These are phyloP conservation scores for Exsudoporus floridanus DNA, from an alignment of 1,284 basidiomycete genomes.

Conservation along the genomic window DNA sequence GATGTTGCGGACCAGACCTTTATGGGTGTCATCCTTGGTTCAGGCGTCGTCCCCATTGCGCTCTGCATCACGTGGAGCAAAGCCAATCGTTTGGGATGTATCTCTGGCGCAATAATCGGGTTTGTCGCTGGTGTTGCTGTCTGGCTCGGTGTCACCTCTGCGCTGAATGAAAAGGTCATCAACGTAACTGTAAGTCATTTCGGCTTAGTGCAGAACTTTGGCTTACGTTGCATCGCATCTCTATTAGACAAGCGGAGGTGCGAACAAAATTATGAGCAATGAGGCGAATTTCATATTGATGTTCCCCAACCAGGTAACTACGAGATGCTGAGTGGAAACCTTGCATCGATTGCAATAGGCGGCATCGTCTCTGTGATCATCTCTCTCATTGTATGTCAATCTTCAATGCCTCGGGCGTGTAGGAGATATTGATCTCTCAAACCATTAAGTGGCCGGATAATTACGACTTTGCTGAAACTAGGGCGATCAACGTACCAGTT, in stretches of 20 bases:
- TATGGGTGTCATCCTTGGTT: slow-evolving; percentile 83
- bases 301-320: slow-evolving; percentile 55
- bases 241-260: slow-evolving; percentile 51
- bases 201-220: not conserved
- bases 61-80: slow-evolving; percentile 78
- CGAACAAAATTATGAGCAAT: slow-evolving; percentile 3
- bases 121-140: slow-evolving; percentile 71
- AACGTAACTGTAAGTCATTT: slow-evolving; percentile 57
- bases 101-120: slow-evolving; percentile 70
- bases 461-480: slow-evolving; percentile 78
- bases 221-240: not conserved
- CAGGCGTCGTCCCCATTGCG: slow-evolving; percentile 85
- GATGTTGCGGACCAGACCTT: slow-evolving; percentile 50
- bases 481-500: slow-evolving; percentile 63
- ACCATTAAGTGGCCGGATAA: slow-evolving; percentile 68
- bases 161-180: slow-evolving; percentile 68
- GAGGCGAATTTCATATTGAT: not conserved
- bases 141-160: slow-evolving; percentile 82
- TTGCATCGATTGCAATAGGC: slow-evolving; percentile 82
- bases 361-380: slow-evolving; percentile 69
- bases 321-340: slow-evolving; percentile 85
- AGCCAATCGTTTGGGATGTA: slow-evolving; percentile 82
- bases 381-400: slow-evolving; percentile 44
- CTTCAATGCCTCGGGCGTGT: not conserved
- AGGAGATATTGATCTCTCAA: not conserved